These are phyloP conservation scores for Kregervanrija delftensis DNA, from an alignment of 805 yeast species.

Conservation along the genomic window DNA sequence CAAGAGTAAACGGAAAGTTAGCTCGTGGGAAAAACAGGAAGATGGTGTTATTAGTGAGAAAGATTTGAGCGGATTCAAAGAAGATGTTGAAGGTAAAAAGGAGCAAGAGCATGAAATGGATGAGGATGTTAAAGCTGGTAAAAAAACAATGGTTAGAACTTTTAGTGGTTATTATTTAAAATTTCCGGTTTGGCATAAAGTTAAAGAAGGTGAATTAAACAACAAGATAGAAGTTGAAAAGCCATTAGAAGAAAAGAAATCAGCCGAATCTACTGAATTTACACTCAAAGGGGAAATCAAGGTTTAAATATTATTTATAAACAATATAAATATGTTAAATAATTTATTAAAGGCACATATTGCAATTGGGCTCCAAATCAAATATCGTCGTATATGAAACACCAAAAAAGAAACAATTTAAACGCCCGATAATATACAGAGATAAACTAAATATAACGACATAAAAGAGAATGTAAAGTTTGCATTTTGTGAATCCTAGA, in stretches of 20 bases:
- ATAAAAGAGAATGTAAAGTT: too few species aligned
- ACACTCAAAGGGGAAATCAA: not conserved
- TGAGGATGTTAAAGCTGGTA: slow-evolving; percentile 9
- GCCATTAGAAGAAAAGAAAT: not conserved
- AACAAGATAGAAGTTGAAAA: not conserved
- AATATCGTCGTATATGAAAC: too few species aligned
- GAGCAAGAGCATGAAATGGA: slow-evolving; percentile 11
- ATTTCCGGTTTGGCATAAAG: slow-evolving; percentile 17
- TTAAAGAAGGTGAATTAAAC: slow-evolving; percentile 3
- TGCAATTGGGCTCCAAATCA: too few species aligned
- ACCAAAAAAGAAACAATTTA: too few species aligned
- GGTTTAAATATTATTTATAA: not conserved
- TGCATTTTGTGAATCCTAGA: too few species aligned
- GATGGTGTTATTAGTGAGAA: not conserved
- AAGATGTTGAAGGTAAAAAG: slow-evolving; percentile 1
- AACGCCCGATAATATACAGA: too few species aligned
- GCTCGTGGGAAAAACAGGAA: slow-evolving; percentile 7
- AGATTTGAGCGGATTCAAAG: slow-evolving; percentile 8
- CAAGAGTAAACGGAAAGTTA: slow-evolving; percentile 8
- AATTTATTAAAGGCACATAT: too few species aligned
- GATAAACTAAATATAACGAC: too few species aligned
- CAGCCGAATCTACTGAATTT: not conserved
- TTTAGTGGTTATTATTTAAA: slow-evolving; percentile 23
- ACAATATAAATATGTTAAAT: too few species aligned
- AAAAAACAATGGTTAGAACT: slow-evolving; percentile 13